These are phyloP conservation scores for Macrolepiota albuminosa DNA, from an alignment of 768 basidiomycete species.

Conservation along the genomic window DNA sequence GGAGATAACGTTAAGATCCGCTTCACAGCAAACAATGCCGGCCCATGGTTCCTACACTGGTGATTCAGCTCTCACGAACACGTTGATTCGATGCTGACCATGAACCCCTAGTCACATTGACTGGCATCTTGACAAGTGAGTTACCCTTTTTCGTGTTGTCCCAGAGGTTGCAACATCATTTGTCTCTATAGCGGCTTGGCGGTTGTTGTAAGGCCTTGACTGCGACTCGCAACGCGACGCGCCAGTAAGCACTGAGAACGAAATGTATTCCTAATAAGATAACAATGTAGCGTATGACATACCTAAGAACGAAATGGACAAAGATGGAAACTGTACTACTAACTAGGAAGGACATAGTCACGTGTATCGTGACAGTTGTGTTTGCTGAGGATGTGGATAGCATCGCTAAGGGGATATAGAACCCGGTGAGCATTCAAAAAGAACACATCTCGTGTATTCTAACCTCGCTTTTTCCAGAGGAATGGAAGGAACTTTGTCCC, in stretches of 20 bases:
- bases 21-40: conserved; percentile 35
- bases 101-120: neutral
- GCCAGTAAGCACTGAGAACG: too few species aligned
- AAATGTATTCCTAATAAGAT: too few species aligned
- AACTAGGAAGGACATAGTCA: too few species aligned
- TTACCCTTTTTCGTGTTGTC: neutral
- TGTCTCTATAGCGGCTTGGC: neutral
- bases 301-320: too few species aligned
- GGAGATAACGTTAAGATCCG: conserved; percentile 31
- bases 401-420: neutral
- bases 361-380: neutral
- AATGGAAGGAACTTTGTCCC: conserved; percentile 34
- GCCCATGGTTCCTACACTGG: conserved; percentile 22
- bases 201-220: neutral
- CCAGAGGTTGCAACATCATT: too few species aligned
- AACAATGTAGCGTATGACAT: too few species aligned
- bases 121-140: conserved; percentile 8
- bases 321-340: too few species aligned
- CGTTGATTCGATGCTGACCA: neutral
- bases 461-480: neutral
- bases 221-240: too few species aligned
- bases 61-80: neutral
- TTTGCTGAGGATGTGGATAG: conserved; percentile 22
- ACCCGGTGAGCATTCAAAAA: neutral
- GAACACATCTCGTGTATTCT: neutral